Evolutionary conservation across 805 yeast genomes (phyloP).

Genomic region (Lachancea lanzarotensis): DNA sequence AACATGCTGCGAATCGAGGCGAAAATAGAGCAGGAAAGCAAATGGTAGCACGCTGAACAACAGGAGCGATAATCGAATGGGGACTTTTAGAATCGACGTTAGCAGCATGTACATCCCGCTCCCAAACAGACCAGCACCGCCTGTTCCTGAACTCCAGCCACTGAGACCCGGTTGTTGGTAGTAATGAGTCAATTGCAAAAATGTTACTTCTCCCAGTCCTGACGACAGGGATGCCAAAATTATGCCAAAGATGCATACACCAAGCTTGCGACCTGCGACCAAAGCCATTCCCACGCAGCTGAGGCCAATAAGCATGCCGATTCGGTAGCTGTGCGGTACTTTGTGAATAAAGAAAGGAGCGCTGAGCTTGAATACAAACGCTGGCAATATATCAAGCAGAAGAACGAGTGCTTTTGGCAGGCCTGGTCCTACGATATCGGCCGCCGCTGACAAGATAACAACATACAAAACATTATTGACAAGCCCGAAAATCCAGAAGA

Average conservation of each 20-base stretch:
- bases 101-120: slow-evolving; percentile 62
- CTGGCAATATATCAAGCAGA: slow-evolving; percentile 80
- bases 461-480: slow-evolving; percentile 86
- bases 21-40: slow-evolving; percentile 40
- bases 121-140: slow-evolving; percentile 90
- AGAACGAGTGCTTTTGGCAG: slow-evolving; percentile 83
- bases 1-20: slow-evolving; percentile 15
- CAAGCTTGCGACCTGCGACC: slow-evolving; percentile 37
- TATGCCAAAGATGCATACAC: slow-evolving; percentile 55
- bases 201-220: slow-evolving; percentile 88
- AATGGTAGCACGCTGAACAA: slow-evolving; percentile 52
- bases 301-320: slow-evolving; percentile 47
- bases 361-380: slow-evolving; percentile 59
- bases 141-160: slow-evolving; percentile 94
- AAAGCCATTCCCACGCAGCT: slow-evolving; percentile 71
- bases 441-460: slow-evolving; percentile 85
- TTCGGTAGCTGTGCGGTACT: slow-evolving; percentile 51
- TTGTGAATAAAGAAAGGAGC: slow-evolving; percentile 77
- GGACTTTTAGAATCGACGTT: slow-evolving; percentile 60
- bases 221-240: slow-evolving; percentile 74
- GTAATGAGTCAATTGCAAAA: slow-evolving; percentile 78
- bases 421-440: slow-evolving; percentile 77
- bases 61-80: slow-evolving; percentile 49
- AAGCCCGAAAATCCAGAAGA: slow-evolving; percentile 81
- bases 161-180: slow-evolving; percentile 56